A percentile compares a stretch with the other conserved stretches of the same genome.
phyloP scores from a whole-genome alignment of 2,329 filamentous ascomycete species.

The Ophiocordyceps camponoti-leonardi region DNA sequence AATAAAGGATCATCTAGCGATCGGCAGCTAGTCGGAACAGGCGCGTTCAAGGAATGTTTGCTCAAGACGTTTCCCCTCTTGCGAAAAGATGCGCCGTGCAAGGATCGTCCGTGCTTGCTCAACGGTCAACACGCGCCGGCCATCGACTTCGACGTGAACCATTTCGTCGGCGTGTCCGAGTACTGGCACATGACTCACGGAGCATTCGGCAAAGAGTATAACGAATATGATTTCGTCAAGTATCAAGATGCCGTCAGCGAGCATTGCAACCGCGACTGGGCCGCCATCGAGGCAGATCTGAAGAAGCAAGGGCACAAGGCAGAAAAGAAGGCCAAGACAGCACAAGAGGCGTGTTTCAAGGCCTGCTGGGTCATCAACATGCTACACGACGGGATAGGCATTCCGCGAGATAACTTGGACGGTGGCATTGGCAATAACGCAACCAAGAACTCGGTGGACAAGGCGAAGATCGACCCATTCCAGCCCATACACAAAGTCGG shows the following conservation, averaged over 20 bases:
- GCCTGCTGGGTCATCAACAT: slow-evolving; percentile 96
- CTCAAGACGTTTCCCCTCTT: slow-evolving; percentile 68
- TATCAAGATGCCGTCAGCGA: slow-evolving; percentile 74
- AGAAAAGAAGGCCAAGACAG: slow-evolving; percentile 62
- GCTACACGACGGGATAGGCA: slow-evolving; percentile 85
- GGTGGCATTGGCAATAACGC: slow-evolving; percentile 46
- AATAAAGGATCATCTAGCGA: slow-evolving; percentile 16
- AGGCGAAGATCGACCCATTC: slow-evolving; percentile 66
- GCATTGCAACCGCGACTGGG: slow-evolving; percentile 78
- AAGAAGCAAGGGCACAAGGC: slow-evolving; percentile 51
- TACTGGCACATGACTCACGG: slow-evolving; percentile 99
- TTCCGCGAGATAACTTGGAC: slow-evolving; percentile 72
- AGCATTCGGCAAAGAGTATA: slow-evolving; percentile 65
- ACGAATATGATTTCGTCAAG: slow-evolving; percentile 75
- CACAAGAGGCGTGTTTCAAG: slow-evolving; percentile 88
- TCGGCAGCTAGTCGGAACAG: slow-evolving; percentile 59
- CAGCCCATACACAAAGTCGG: slow-evolving; percentile 86
- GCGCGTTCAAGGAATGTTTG: slow-evolving; percentile 73
- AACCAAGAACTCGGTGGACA: slow-evolving; percentile 51
- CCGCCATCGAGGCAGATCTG: slow-evolving; percentile 51
- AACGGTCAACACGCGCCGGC: slow-evolving; percentile 85
- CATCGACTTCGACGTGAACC: slow-evolving; percentile 94
- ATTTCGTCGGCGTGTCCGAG: slow-evolving; percentile 94
- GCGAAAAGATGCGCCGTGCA: slow-evolving; percentile 74
- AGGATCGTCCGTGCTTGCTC: slow-evolving; percentile 70